These are phyloP conservation scores for Trichaptum fuscoviolaceum DNA, from an alignment of 768 basidiomycete genomes.

Conservation along the genomic window DNA sequence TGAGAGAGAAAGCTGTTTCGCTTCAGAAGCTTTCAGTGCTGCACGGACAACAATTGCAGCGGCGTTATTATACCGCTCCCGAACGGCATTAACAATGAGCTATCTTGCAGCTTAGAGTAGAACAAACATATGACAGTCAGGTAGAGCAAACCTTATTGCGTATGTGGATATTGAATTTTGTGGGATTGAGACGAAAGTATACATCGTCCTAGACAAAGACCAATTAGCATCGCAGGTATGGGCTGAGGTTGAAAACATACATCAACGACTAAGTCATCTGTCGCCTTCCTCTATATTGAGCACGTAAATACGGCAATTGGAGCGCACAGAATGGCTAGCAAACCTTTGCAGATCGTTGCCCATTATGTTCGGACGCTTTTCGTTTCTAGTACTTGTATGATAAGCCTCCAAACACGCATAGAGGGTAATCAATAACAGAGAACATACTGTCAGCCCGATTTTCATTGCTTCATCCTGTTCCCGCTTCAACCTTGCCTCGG, in stretches of 20 bases:
- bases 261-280: slow-evolving; percentile 59
- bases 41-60: slow-evolving; percentile 70
- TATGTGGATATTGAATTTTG: slow-evolving; percentile 80
- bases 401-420: slow-evolving; percentile 1
- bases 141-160: slow-evolving; percentile 62
- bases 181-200: slow-evolving; percentile 84
- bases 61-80: slow-evolving; percentile 74
- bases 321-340: slow-evolving; percentile 1
- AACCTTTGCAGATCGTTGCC: slow-evolving; percentile 52
- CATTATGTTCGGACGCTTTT: slow-evolving; percentile 23
- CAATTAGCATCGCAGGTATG: slow-evolving; percentile 2
- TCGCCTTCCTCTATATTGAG: slow-evolving; percentile 38
- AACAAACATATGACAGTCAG: too few species aligned
- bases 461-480: slow-evolving; percentile 74
- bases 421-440: background rate
- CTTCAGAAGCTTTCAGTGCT: slow-evolving; percentile 63
- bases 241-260: slow-evolving; percentile 36
- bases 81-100: slow-evolving; percentile 73
- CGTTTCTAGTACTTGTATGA: slow-evolving; percentile 15
- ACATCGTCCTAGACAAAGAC: slow-evolving; percentile 48
- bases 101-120: slow-evolving; percentile 25
- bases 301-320: slow-evolving; percentile 22
- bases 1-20: slow-evolving; percentile 50
- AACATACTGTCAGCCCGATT: slow-evolving; percentile 53
- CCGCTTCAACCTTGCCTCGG: slow-evolving; percentile 53